Evolutionary conservation across 2,329 filamentous ascomycete species (phyloP).

Genomic region (Hortaea sp.): DNA sequence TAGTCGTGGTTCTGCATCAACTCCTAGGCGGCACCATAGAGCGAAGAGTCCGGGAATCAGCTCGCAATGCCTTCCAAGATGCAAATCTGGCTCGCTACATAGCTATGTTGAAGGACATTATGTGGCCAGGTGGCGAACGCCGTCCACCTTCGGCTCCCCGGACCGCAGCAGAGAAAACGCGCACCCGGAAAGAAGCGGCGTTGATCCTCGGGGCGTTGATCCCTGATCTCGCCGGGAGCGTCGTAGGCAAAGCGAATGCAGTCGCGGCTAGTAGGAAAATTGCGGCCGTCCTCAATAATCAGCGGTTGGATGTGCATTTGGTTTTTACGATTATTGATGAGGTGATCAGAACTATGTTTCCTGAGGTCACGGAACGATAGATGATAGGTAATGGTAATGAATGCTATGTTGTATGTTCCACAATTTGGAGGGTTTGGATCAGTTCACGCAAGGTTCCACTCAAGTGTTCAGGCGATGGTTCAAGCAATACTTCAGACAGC

Average conservation of each 20-base stretch:
- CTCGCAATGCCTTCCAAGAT: slow-evolving; percentile 63
- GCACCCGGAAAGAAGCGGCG: slow-evolving; percentile 76
- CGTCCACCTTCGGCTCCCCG: slow-evolving; percentile 45
- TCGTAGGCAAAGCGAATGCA: slow-evolving; percentile 86
- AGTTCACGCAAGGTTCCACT: no score
- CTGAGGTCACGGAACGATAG: slow-evolving; percentile 12
- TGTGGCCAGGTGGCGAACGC: slow-evolving; percentile 68
- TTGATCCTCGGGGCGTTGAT: slow-evolving; percentile 81
- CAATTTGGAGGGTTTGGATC: neutral
- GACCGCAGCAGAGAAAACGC: slow-evolving; percentile 62
- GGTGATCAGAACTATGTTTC: slow-evolving; percentile 36
- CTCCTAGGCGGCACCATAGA: slow-evolving; percentile 93
- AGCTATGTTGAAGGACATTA: slow-evolving; percentile 56
- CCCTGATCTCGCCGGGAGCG: slow-evolving; percentile 82
- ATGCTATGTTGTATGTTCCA: neutral
- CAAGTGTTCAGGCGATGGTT: no score
- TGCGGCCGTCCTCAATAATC: slow-evolving; percentile 86
- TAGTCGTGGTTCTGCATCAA: slow-evolving; percentile 93
- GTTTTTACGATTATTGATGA: slow-evolving; percentile 42
- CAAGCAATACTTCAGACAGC: no score
- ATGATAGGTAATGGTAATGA: neutral
- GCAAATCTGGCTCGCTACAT: slow-evolving; percentile 71
- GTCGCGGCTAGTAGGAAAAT: slow-evolving; percentile 80
- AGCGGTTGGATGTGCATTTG: slow-evolving; percentile 59
- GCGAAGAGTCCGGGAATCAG: slow-evolving; percentile 81